Conservation (phyloP, 2,329 filamentous ascomycete species). For the Trichoderma guizhouense region DNA sequence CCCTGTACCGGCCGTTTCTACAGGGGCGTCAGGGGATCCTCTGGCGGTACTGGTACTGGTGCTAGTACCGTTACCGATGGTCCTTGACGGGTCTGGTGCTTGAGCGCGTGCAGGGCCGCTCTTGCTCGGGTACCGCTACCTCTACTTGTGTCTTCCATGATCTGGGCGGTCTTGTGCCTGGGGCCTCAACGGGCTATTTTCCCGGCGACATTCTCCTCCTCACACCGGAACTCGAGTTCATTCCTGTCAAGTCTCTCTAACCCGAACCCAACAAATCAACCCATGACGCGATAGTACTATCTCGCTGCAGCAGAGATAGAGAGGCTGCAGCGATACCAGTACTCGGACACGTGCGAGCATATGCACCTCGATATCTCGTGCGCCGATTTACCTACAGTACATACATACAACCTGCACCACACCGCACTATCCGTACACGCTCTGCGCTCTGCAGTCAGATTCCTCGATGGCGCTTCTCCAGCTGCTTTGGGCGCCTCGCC, state of each 20-base stretch:
- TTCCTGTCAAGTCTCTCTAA: not conserved
- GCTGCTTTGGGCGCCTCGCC: not conserved
- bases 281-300: not conserved
- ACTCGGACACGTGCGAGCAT: not conserved
- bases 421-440: not conserved
- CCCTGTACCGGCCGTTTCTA: not conserved
- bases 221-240: slow-evolving; percentile 5
- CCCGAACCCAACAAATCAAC: not conserved
- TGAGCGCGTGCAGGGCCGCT: not conserved
- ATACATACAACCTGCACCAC: not conserved
- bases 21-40: slow-evolving; percentile 13
- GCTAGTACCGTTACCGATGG: not conserved
- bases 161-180: not conserved
- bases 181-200: slow-evolving; percentile 6
- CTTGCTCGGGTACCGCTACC: not conserved
- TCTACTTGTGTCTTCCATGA: not conserved
- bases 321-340: not conserved
- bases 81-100: not conserved
- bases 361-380: not conserved
- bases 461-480: not conserved
- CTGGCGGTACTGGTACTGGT: not conserved
- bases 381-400: not conserved
- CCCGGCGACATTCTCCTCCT: not conserved
- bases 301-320: not conserved
- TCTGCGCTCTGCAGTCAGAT: not conserved